Evolutionary conservation across 805 yeast genomes (phyloP).

Genomic region (Ogataea glucozyma): DNA sequence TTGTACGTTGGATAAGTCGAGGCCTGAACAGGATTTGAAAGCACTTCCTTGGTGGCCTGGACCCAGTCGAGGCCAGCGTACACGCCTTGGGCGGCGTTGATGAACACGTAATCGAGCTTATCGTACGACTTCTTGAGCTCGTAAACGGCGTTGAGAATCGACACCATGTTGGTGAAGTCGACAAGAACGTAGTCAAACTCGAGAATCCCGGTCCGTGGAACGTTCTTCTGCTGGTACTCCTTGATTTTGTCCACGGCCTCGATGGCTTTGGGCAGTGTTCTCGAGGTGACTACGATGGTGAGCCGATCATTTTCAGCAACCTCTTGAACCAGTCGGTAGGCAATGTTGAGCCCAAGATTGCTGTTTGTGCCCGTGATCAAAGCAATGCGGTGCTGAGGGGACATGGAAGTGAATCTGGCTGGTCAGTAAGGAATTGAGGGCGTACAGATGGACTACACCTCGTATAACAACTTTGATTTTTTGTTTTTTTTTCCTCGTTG

Average conservation of each 20-base stretch:
- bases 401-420: background rate
- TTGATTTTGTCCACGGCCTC: slow-evolving; percentile 67
- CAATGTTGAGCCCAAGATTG: slow-evolving; percentile 84
- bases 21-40: slow-evolving; percentile 68
- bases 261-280: slow-evolving; percentile 83
- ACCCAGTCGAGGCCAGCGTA: slow-evolving; percentile 86
- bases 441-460: too few relatives aligned
- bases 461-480: too few relatives aligned
- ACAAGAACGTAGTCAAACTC: slow-evolving; percentile 87
- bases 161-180: slow-evolving; percentile 90
- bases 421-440: too few relatives aligned
- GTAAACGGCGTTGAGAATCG: slow-evolving; percentile 70
- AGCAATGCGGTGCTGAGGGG: slow-evolving; percentile 29
- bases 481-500: background rate
- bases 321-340: slow-evolving; percentile 70
- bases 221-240: slow-evolving; percentile 37
- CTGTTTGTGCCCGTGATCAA: slow-evolving; percentile 44
- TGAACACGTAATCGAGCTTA: slow-evolving; percentile 73
- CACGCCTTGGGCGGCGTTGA: slow-evolving; percentile 90
- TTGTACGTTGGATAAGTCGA: slow-evolving; percentile 90
- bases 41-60: slow-evolving; percentile 69
- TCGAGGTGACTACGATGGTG: slow-evolving; percentile 83
- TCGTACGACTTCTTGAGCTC: slow-evolving; percentile 66
- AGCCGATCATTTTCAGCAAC: slow-evolving; percentile 54
- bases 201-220: slow-evolving; percentile 52